These are phyloP conservation scores for Psilocybe cyanescens DNA, from an alignment of 768 basidiomycete species.

Conservation along the genomic window DNA sequence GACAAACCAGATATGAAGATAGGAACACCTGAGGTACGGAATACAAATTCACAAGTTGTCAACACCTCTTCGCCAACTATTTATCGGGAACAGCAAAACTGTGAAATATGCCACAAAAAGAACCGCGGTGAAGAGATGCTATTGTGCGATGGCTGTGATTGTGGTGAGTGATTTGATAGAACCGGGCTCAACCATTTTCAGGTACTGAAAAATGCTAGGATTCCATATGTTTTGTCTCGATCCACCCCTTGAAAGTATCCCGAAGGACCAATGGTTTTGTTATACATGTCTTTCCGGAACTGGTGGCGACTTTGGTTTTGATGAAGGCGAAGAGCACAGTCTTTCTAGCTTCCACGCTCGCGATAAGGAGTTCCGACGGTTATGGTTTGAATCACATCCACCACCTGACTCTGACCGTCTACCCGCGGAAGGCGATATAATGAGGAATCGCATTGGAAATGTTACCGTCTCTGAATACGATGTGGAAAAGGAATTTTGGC, in stretches of 20 bases:
- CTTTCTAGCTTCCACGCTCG: slow-evolving; percentile 91
- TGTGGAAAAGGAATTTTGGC: slow-evolving; percentile 96
- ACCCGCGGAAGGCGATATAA: slow-evolving; percentile 50
- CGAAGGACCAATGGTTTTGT: slow-evolving; percentile 96
- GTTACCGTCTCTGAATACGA: slow-evolving; percentile 84
- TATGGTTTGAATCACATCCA: slow-evolving; percentile 87
- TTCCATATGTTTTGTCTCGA: slow-evolving; percentile 98
- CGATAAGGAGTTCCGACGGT: slow-evolving; percentile 84
- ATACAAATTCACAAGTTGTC: slow-evolving; percentile 30
- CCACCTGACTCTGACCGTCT: slow-evolving; percentile 42
- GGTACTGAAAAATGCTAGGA: slow-evolving; percentile 47
- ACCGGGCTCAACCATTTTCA: slow-evolving; percentile 5
- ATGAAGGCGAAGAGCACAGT: slow-evolving; percentile 96
- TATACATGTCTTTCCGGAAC: slow-evolving; percentile 89
- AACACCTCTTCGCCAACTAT: slow-evolving; percentile 28
- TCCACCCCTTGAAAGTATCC: slow-evolving; percentile 84
- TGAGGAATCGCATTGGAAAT: slow-evolving; percentile 55
- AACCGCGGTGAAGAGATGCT: slow-evolving; percentile 92
- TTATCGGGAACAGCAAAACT: slow-evolving; percentile 64
- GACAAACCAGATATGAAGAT: slow-evolving; percentile 44
- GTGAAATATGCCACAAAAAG: slow-evolving; percentile 92
- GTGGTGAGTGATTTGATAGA: slow-evolving; percentile 34
- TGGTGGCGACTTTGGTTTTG: slow-evolving; percentile 96
- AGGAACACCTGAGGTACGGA: slow-evolving; percentile 57
- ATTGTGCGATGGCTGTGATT: slow-evolving; percentile 56